Percentiles rank a stretch among this genome's conserved stretches.
Evolutionary conservation across 2,329 filamentous ascomycete genomes (phyloP).

Genomic region (Colletotrichum sp.): DNA sequence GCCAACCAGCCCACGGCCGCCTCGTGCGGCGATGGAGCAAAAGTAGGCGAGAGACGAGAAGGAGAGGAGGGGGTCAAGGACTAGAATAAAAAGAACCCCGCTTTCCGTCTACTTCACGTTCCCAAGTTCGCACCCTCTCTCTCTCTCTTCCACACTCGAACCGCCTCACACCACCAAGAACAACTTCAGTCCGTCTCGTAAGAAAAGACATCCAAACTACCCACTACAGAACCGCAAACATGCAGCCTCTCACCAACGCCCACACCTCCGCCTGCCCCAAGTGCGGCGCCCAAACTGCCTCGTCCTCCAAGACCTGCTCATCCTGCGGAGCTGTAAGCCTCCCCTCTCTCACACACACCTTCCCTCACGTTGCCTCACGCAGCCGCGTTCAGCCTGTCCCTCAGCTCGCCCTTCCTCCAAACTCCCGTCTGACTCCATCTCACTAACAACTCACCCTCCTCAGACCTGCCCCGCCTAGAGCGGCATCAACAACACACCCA

Average conservation of each 20-base stretch:
- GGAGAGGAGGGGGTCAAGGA: neutral
- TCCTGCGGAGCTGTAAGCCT: conserved; percentile 62
- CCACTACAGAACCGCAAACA: conserved; percentile 12
- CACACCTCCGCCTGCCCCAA: conserved; percentile 57
- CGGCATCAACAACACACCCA: neutral
- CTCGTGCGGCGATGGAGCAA: neutral
- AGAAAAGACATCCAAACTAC: neutral
- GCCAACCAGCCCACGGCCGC: neutral
- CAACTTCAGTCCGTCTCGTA: neutral
- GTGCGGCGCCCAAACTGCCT: conserved; percentile 54
- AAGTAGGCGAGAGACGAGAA: neutral
- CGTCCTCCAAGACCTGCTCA: conserved; percentile 56
- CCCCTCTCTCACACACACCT: neutral
- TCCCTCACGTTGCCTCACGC: neutral
- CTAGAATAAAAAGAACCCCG: neutral
- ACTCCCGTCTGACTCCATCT: neutral
- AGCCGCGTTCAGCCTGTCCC: neutral
- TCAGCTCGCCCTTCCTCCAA: neutral
- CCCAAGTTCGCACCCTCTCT: neutral
- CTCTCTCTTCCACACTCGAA: neutral
- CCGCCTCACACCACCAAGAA: neutral
- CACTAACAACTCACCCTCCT: neutral
- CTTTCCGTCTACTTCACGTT: neutral
- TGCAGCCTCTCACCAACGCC: conserved; percentile 36
- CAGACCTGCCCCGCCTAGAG: conserved; percentile 38